These are phyloP conservation scores for Melanomma pulvis-pyrius DNA, from an alignment of 495 filamentous ascomycete species.

Conservation along the genomic window DNA sequence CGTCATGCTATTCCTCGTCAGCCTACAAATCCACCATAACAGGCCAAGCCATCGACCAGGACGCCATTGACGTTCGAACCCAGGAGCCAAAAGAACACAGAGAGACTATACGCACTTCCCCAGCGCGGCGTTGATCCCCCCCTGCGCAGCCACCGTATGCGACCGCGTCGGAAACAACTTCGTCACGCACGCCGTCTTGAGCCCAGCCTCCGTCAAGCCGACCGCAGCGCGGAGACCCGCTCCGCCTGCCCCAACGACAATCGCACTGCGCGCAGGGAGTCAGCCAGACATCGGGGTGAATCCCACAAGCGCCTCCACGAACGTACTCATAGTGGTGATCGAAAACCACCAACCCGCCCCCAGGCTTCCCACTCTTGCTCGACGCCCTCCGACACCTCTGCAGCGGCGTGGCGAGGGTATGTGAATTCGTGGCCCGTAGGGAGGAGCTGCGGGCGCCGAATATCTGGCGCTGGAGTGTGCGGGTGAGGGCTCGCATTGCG, in stretches of 20 bases:
- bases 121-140: slow-evolving; percentile 93
- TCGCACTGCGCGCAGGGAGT: slow-evolving; percentile 53
- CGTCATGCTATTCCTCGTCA: slow-evolving; percentile 57
- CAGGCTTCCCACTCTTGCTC: not conserved
- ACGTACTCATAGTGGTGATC: slow-evolving; percentile 23
- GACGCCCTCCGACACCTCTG: not conserved
- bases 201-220: slow-evolving; percentile 94
- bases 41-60: too few relatives aligned
- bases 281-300: not conserved
- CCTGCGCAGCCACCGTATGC: slow-evolving; percentile 95
- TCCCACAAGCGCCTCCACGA: not conserved
- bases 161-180: slow-evolving; percentile 96
- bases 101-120: slow-evolving; percentile 63
- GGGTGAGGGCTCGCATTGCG: slow-evolving; percentile 7
- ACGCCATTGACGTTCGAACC: too few relatives aligned
- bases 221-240: slow-evolving; percentile 95
- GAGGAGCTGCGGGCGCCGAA: slow-evolving; percentile 4
- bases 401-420: not conserved
- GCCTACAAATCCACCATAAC: not conserved
- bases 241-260: slow-evolving; percentile 95
- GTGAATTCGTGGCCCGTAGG: not conserved
- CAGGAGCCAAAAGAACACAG: too few relatives aligned
- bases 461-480: not conserved
- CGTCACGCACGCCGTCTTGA: slow-evolving; percentile 98
- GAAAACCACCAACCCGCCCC: not conserved